These are phyloP conservation scores for Onygenales sp. DNA, from an alignment of 2,329 filamentous ascomycete genomes.

Conservation along the genomic window DNA sequence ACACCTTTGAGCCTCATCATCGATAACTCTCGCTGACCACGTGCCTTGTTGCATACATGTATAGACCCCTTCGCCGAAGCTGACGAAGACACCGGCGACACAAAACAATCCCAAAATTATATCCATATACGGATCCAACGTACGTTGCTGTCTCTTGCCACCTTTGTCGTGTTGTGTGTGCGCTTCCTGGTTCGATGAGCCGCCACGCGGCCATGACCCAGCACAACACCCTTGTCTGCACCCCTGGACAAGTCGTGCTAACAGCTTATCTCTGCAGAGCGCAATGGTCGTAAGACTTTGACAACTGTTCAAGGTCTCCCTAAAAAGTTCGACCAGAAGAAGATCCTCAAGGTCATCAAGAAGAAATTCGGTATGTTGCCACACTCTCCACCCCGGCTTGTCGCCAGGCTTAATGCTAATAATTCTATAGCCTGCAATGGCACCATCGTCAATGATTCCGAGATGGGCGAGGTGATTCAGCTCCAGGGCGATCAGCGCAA, in stretches of 20 bases:
- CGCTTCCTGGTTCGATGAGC: neutral
- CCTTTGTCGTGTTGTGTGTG: neutral
- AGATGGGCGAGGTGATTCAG: slow-evolving; percentile 99
- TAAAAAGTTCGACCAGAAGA: slow-evolving; percentile 99
- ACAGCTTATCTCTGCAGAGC: slow-evolving; percentile 52
- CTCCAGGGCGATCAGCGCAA: slow-evolving; percentile 99
- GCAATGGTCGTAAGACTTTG: slow-evolving; percentile 99
- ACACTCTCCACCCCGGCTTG: neutral
- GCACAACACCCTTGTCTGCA: no score
- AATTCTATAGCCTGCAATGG: slow-evolving; percentile 81
- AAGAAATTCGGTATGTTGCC: slow-evolving; percentile 78
- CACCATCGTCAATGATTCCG: slow-evolving; percentile 89
- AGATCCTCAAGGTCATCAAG: slow-evolving; percentile 99
- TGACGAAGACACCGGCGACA: slow-evolving; percentile 97
- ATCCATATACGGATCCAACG: slow-evolving; percentile 99
- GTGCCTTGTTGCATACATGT: slow-evolving; percentile 11
- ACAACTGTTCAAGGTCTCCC: slow-evolving; percentile 98
- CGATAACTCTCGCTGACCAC: slow-evolving; percentile 10
- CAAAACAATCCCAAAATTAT: slow-evolving; percentile 92
- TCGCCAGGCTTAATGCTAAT: slow-evolving; percentile 12
- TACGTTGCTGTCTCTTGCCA: slow-evolving; percentile 43
- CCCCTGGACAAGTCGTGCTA: slow-evolving; percentile 13
- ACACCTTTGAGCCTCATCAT: slow-evolving; percentile 2
- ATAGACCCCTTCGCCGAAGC: slow-evolving; percentile 99
- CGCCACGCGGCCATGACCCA: no score